A percentile compares a stretch with the other conserved stretches of the same genome.
Conservation (phyloP, 1,284 basidiomycete genomes). For the Anthracocystis panici-leucophaei region DNA sequence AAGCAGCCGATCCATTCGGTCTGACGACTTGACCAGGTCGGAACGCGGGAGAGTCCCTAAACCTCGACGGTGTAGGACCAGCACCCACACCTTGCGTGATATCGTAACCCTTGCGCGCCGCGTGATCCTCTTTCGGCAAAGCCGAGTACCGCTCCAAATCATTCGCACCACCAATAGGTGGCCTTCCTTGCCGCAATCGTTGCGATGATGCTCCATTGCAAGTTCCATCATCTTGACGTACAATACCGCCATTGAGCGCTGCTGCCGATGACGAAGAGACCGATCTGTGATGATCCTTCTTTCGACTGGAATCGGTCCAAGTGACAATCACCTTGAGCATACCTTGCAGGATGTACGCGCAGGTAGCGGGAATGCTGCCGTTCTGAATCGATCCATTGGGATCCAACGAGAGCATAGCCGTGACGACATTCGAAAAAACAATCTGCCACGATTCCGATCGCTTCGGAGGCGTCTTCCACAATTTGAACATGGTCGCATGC, state of each 20-base stretch:
- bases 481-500: conserved; percentile 48
- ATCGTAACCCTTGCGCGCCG: conserved; percentile 12
- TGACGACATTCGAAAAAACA: conserved; percentile 31
- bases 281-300: conserved; percentile 34
- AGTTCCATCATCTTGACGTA: neutral
- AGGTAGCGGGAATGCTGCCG: conserved; percentile 47
- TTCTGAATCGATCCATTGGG: conserved; percentile 32
- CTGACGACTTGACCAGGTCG: neutral
- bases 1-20: neutral
- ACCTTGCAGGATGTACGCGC: conserved; percentile 39
- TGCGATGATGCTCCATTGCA: neutral
- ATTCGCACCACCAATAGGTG: neutral
- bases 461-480: conserved; percentile 42
- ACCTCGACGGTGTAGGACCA: neutral
- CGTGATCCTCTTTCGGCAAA: conserved; percentile 5
- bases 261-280: neutral
- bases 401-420: conserved; percentile 25
- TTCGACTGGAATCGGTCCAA: conserved; percentile 38
- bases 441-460: conserved; percentile 42
- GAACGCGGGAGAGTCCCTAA: neutral
- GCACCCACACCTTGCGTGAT: conserved; percentile 5
- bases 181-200: neutral
- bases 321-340: conserved; percentile 43
- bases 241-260: neutral
- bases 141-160: conserved; percentile 12